Percentiles rank a stretch among this genome's conserved stretches.
These are phyloP conservation scores for Trichophyton mentagrophytes DNA, from an alignment of 2,329 filamentous ascomycete genomes.

Conservation along the genomic window DNA sequence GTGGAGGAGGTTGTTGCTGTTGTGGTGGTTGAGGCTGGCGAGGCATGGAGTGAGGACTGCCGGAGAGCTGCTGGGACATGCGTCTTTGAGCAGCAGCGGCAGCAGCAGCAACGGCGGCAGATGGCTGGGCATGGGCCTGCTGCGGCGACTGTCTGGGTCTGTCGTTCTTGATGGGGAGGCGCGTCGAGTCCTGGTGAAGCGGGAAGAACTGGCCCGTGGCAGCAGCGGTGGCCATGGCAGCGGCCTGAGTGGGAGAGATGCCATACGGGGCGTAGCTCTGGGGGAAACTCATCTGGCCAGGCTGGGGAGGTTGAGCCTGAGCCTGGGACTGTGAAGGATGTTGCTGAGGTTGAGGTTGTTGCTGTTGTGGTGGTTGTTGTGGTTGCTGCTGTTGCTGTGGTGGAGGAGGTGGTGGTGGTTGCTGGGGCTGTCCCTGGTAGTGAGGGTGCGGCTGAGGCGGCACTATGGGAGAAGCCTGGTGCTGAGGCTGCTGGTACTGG, in stretches of 20 bases:
- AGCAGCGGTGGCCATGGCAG: slow-evolving; percentile 86
- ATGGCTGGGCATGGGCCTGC: slow-evolving; percentile 36
- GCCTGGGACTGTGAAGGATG: slow-evolving; percentile 46
- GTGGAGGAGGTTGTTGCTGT: slow-evolving; percentile 34
- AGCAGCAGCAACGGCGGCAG: background rate
- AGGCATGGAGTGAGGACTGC: slow-evolving; percentile 52
- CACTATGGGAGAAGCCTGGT: slow-evolving; percentile 67
- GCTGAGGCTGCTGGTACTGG: slow-evolving; percentile 26
- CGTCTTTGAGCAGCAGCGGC: slow-evolving; percentile 35
- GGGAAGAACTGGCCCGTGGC: slow-evolving; percentile 74
- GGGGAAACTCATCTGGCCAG: slow-evolving; percentile 63
- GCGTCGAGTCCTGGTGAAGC: slow-evolving; percentile 65
- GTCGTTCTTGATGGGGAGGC: slow-evolving; percentile 63
- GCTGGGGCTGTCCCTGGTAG: slow-evolving; percentile 50
- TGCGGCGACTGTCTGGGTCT: slow-evolving; percentile 66
- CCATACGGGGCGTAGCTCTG: slow-evolving; percentile 69
- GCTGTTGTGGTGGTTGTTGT: slow-evolving; percentile 44
- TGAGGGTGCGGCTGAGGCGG: slow-evolving; percentile 59
- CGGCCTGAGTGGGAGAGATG: slow-evolving; percentile 72
- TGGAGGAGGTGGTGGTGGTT: slow-evolving; percentile 44
- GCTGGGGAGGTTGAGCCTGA: slow-evolving; percentile 46
- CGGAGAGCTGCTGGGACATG: slow-evolving; percentile 54
- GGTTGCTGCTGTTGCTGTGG: slow-evolving; percentile 46
- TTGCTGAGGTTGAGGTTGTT: slow-evolving; percentile 47
- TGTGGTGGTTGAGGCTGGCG: slow-evolving; percentile 43